A percentile compares a stretch with the other conserved stretches of the same genome.
phyloP scores from a whole-genome alignment of 129 eudicot genomes.

The Erigeron canadensis region DNA sequence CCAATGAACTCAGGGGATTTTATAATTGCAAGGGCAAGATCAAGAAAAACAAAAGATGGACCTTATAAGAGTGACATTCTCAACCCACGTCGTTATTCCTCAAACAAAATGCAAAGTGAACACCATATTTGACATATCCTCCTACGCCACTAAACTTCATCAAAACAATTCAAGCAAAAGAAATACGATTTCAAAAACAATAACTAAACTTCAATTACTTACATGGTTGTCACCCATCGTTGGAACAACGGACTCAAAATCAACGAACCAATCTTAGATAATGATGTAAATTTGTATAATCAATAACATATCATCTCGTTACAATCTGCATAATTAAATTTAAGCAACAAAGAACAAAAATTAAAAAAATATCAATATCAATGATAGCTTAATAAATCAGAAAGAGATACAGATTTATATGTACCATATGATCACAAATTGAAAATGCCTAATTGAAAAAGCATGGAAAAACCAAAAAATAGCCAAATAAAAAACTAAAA shows the following conservation, averaged over 20 bases:
- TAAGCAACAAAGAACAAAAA: too few species aligned
- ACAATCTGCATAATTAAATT: too few species aligned
- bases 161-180: conserved; percentile 3
- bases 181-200: neutral
- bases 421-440: too few species aligned
- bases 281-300: too few species aligned
- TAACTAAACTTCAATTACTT: conserved; percentile 43
- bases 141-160: conserved; percentile 50
- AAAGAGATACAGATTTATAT: too few species aligned
- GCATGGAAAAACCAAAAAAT: too few species aligned
- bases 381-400: too few species aligned
- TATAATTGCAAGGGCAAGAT: conserved; percentile 90
- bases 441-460: too few species aligned
- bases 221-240: conserved; percentile 96
- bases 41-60: conserved; percentile 91
- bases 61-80: conserved; percentile 92
- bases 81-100: conserved; percentile 91
- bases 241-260: conserved; percentile 86
- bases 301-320: too few species aligned
- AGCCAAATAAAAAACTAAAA: too few species aligned
- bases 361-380: too few species aligned
- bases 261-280: conserved; percentile 83
- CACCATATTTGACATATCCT: conserved; percentile 79
- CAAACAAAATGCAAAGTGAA: conserved; percentile 85
- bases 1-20: conserved; percentile 86